These are phyloP conservation scores for Penicillium herquei DNA, from an alignment of 495 filamentous ascomycete genomes.

Conservation along the genomic window DNA sequence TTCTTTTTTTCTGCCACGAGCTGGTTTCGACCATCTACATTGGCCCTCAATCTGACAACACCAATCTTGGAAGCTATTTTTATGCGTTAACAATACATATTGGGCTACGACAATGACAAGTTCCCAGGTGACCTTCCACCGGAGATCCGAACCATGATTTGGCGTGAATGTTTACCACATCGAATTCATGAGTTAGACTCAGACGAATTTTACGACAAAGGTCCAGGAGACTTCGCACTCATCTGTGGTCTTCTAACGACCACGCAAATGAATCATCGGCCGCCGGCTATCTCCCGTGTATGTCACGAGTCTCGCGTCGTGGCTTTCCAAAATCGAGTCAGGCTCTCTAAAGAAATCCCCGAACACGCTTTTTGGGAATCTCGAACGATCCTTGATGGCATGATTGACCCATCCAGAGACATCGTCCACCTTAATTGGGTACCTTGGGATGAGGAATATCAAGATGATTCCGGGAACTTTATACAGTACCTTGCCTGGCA, in stretches of 20 bases:
- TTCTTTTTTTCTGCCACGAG: too few relatives aligned
- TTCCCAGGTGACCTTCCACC: slow-evolving; percentile 1
- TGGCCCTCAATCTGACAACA: too few relatives aligned
- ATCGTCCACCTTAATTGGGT: background rate
- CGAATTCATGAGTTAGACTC: background rate
- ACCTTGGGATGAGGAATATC: background rate
- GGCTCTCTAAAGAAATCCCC: background rate
- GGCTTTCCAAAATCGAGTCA: slow-evolving; percentile 1
- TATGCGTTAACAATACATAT: too few relatives aligned
- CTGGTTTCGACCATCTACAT: too few relatives aligned
- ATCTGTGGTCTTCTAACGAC: background rate
- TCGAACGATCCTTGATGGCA: background rate
- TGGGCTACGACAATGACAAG: too few relatives aligned
- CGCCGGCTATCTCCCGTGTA: slow-evolving; percentile 1
- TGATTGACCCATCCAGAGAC: background rate
- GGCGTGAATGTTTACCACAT: slow-evolving; percentile 6
- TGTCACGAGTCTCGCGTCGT: slow-evolving; percentile 6
- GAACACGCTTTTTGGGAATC: background rate
- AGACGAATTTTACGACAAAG: background rate
- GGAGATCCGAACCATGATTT: background rate
- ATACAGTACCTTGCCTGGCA: background rate
- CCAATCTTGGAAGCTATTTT: too few relatives aligned
- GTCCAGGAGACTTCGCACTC: background rate
- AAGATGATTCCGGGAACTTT: background rate
- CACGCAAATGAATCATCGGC: background rate